Conservation (phyloP, 495 filamentous ascomycete species). For the Aspergillus homomorphus region DNA sequence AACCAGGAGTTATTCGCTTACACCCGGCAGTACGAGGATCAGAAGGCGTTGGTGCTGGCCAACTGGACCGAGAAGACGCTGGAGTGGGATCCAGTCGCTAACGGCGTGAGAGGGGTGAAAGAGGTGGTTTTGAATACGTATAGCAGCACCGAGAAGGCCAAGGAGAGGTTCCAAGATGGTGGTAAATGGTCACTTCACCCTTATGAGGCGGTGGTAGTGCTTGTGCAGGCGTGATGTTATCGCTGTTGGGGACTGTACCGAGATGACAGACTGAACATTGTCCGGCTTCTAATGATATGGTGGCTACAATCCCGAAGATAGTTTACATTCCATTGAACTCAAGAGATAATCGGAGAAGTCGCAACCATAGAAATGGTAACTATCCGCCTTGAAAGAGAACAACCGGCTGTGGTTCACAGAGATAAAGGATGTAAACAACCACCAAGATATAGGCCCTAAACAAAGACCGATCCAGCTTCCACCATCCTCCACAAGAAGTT, state of each 20-base stretch:
- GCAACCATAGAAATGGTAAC: too few species aligned
- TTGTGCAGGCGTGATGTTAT: neutral
- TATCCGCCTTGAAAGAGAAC: too few species aligned
- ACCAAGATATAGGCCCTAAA: too few species aligned
- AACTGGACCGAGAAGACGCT: constrained; percentile 47
- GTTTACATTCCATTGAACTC: too few species aligned
- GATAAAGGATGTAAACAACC: too few species aligned
- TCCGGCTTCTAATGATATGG: too few species aligned
- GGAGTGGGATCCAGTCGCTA: constrained; percentile 40
- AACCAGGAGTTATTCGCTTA: constrained; percentile 50
- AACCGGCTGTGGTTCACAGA: too few species aligned
- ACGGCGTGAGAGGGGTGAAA: constrained; percentile 30
- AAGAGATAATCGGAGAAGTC: too few species aligned
- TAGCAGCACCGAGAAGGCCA: constrained; percentile 22
- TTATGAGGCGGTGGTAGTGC: constrained; percentile 37
- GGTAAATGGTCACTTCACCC: constrained; percentile 37
- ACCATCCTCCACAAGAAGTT: too few species aligned
- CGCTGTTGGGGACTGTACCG: neutral
- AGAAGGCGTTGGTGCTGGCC: constrained; percentile 47
- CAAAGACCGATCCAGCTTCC: too few species aligned
- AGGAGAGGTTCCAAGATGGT: constrained; percentile 24
- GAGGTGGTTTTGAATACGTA: constrained; percentile 45
- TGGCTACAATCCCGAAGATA: too few species aligned
- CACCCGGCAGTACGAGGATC: constrained; percentile 37
- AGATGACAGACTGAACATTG: neutral